Base-by-base conservation (phyloP, 768 basidiomycete genomes). In the Lyophyllum decastes region DNA sequence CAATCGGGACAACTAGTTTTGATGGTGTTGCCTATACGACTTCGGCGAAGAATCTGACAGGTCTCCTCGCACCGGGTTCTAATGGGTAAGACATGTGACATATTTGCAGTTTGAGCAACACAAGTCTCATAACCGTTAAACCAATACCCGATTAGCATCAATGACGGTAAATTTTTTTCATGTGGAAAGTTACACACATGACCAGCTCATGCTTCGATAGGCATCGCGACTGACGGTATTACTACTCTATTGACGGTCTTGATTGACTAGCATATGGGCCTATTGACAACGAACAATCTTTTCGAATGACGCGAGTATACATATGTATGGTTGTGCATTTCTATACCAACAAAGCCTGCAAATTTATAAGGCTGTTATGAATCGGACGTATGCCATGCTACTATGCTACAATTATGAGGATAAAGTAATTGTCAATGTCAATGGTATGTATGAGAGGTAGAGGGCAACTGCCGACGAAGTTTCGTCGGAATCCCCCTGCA, bases 171-270 rank as follows among this genome's bases (percentile, higher is more conserved):
- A 24, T 47, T 57, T 55, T 24, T 61, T 41, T 49, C 40, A 10
- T 16, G 9, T 33, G 40, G 22, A 45, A 25, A 22, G 4, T n/a
- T 5, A n/a, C 5, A n/a, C 16, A n/a, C 40, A 19, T 7, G 40
- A 5, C n/a, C 40, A 8, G 2, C 41, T 58, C 19, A 59, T 24
- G 25, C 45, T 19, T 22, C 30, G 14, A 51, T 59, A 85, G 86
- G 74, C 26, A 89, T 87, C 52, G 78, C 86, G 2, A 78, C 78
- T 34, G 86, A 87, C 64, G 86, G 86, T 44, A 73, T 80, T 33
- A 79, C 82, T 16, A 78, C 78, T 1, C 63, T 87, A 21, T 70
- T 88, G 53, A 87, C 82, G 1, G 80, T 87, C 19, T 79, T 71
- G 2, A 79, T 82, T 26, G 34, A 44, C 24, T 57, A 52, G 35